A percentile compares a stretch with the other conserved stretches of the same genome.
phyloP scores from a whole-genome alignment of 148 eudicot genomes.

The Spergularia marina region DNA sequence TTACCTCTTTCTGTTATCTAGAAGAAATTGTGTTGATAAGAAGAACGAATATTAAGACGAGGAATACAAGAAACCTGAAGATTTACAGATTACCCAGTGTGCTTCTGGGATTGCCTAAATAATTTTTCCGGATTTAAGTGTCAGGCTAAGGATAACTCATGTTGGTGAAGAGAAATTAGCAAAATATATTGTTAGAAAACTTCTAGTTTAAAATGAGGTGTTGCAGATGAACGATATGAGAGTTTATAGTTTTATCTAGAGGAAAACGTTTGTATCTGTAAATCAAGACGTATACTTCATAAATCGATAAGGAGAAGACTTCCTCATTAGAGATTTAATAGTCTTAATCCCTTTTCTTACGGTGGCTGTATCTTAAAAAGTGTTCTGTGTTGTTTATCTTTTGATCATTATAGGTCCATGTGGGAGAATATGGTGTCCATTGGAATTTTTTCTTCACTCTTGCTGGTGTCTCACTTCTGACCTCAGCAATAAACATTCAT shows the following conservation, averaged over 20 bases:
- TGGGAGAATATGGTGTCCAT: conserved; percentile 96
- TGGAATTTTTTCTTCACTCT: conserved; percentile 99
- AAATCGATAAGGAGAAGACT: no score
- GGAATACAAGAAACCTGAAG: background rate
- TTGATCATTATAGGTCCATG: conserved; percentile 66
- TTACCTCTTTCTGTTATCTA: background rate
- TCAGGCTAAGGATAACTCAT: background rate
- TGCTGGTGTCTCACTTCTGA: conserved; percentile 78
- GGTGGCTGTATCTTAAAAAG: background rate
- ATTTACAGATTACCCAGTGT: background rate
- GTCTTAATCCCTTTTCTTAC: background rate
- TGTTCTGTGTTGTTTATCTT: background rate
- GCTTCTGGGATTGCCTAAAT: background rate
- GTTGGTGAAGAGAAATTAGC: no score
- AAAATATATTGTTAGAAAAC: background rate
- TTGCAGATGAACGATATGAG: background rate
- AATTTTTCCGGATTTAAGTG: no score
- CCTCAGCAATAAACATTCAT: conserved; percentile 66
- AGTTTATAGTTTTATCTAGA: background rate
- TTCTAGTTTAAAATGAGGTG: background rate
- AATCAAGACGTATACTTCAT: no score
- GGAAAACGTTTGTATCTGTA: no score
- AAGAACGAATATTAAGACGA: background rate
- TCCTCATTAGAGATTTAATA: background rate
- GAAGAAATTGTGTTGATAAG: conserved; percentile 1